Percentiles rank a stretch among this genome's conserved stretches.
Evolutionary conservation across 768 basidiomycete genomes (phyloP).

Genomic region (Mrakia blollopis): DNA sequence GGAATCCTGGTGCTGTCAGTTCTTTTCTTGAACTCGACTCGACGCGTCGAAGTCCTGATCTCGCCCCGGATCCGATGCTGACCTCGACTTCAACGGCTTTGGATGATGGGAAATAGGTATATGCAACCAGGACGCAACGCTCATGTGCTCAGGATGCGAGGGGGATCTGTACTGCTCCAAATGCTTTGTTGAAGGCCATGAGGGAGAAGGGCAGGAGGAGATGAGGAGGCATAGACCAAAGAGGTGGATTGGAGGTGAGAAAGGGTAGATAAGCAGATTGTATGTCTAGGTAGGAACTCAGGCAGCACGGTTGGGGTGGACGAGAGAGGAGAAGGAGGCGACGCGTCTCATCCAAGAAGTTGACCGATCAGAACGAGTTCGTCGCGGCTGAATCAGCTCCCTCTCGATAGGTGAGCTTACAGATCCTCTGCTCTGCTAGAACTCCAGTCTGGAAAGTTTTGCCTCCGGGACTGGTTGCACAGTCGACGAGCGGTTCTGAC

Average conservation of each 20-base stretch:
- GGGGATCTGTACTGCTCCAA: slow-evolving; percentile 10
- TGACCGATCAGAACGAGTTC: not conserved
- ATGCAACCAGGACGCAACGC: slow-evolving; percentile 4
- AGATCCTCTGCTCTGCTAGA: too few relatives aligned
- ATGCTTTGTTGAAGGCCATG: not conserved
- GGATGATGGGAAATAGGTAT: too few relatives aligned
- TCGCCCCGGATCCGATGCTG: too few relatives aligned
- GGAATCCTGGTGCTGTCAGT: slow-evolving; percentile 18
- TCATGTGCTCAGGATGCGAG: slow-evolving; percentile 11
- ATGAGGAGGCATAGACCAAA: not conserved
- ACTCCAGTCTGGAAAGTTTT: too few relatives aligned
- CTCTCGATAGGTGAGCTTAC: too few relatives aligned
- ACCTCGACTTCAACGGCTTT: too few relatives aligned
- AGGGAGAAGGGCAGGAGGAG: not conserved
- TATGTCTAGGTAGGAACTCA: not conserved
- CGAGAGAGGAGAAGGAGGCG: not conserved
- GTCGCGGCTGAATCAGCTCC: not conserved
- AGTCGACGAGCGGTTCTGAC: too few relatives aligned
- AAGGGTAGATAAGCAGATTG: not conserved
- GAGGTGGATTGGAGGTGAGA: not conserved
- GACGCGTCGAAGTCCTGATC: not conserved
- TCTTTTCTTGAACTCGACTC: not conserved
- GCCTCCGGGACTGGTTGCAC: too few relatives aligned
- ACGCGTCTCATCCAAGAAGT: not conserved
- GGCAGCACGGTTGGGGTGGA: not conserved